Conservation (phyloP, 2,329 filamentous ascomycete species). For the Blumeria graminis region DNA sequence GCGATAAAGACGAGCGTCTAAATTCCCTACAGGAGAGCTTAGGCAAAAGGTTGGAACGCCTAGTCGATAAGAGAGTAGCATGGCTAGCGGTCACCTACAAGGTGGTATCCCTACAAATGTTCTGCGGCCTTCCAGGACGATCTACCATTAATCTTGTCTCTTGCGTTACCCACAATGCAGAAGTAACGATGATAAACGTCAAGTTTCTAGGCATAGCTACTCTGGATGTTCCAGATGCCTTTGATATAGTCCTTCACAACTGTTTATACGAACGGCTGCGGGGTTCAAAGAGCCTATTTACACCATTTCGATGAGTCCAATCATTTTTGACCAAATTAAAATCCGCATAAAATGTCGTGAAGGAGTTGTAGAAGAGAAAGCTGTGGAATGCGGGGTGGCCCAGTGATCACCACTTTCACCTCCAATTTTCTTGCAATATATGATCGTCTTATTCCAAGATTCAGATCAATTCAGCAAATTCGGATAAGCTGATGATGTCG, state of each 20-base stretch:
- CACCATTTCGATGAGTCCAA: not conserved
- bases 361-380: not conserved
- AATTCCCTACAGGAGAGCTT: not conserved
- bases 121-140: not conserved
- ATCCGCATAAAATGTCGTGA: not conserved
- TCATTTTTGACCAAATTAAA: not conserved
- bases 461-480: not conserved
- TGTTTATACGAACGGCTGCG: not conserved
- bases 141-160: not conserved
- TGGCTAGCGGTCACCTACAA: not conserved
- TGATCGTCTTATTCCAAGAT: not conserved
- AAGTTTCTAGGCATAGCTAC: not conserved
- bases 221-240: not conserved
- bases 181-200: not conserved
- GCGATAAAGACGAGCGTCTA: not conserved
- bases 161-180: not conserved
- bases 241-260: not conserved
- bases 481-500: not conserved
- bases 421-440: not conserved
- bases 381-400: not conserved
- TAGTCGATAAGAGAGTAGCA: not conserved
- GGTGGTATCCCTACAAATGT: not conserved
- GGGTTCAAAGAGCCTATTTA: not conserved
- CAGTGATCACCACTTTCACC: not conserved
- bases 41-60: not conserved